Conservation (phyloP, 192 early-diverging fungal genomes). For the Dissophora ornata region DNA sequence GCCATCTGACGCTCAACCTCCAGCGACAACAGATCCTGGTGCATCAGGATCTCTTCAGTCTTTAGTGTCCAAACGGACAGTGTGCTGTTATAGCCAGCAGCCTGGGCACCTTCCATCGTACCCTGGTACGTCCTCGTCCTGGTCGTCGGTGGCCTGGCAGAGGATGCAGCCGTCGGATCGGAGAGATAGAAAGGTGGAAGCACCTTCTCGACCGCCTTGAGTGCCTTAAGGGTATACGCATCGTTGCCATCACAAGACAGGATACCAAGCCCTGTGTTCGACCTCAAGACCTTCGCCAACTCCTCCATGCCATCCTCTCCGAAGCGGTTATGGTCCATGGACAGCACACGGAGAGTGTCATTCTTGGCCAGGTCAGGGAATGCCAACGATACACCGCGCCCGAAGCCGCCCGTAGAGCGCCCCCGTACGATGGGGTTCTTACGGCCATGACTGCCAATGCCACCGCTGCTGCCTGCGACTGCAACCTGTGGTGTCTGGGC, state of each 20-base stretch:
- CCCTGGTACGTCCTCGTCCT: conserved; percentile 13
- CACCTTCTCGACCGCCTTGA: conserved; percentile 26
- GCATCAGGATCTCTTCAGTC: conserved; percentile 25
- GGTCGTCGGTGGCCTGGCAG: too few species aligned
- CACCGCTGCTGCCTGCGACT: not conserved
- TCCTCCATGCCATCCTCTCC: conserved; percentile 34
- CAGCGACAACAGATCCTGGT: conserved; percentile 20
- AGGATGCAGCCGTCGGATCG: not conserved
- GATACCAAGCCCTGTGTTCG: conserved; percentile 27
- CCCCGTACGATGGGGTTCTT: not conserved
- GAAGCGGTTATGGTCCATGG: conserved; percentile 45
- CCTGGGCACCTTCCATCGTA: conserved; percentile 43
- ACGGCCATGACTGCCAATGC: not conserved
- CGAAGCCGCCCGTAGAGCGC: conserved; percentile 41
- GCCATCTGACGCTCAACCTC: conserved; percentile 31
- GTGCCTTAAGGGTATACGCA: conserved; percentile 34
- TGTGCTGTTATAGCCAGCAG: conserved; percentile 41
- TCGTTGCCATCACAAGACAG: conserved; percentile 45
- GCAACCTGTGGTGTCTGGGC: too few species aligned
- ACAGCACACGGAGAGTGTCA: conserved; percentile 24
- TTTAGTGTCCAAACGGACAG: conserved; percentile 29
- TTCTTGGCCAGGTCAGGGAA: conserved; percentile 34
- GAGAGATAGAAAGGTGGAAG: conserved; percentile 14
- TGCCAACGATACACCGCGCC: conserved; percentile 19
- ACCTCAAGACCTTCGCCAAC: conserved; percentile 22